Evolutionary conservation across 202 grass and related monocot species (phyloP).

Genomic region (Panicum hallii): DNA sequence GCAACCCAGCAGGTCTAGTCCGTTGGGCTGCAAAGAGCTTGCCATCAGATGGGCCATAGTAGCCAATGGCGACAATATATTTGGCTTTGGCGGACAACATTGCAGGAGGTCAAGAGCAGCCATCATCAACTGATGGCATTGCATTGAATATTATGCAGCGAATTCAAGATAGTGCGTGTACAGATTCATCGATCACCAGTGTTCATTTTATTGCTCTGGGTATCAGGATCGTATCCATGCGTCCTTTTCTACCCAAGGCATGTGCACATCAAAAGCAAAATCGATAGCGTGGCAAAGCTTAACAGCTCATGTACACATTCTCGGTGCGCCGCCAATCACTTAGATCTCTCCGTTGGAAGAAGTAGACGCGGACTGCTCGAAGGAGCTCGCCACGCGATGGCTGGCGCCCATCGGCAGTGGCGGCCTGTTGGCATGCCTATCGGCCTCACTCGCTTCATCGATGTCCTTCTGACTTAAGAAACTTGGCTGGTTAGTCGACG

Average conservation of each 20-base stretch:
- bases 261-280: slow-evolving; percentile 25
- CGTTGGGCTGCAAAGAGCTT: not conserved
- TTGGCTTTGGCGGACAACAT: not conserved
- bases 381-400: slow-evolving; percentile 47
- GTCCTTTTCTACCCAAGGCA: not conserved
- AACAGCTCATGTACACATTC: slow-evolving; percentile 18
- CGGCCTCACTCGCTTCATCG: slow-evolving; percentile 46
- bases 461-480: slow-evolving; percentile 75
- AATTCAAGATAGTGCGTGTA: not conserved
- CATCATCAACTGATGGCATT: not conserved
- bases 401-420: slow-evolving; percentile 18
- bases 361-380: slow-evolving; percentile 18
- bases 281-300: not conserved
- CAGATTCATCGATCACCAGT: not conserved
- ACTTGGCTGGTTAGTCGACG: slow-evolving; percentile 91
- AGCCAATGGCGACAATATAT: not conserved
- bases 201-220: slow-evolving; percentile 24
- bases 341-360: slow-evolving; percentile 46
- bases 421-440: slow-evolving; percentile 48
- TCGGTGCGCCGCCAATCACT: not conserved
- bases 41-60: not conserved
- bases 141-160: not conserved
- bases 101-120: not conserved
- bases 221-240: not conserved
- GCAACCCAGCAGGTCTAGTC: not conserved